A percentile compares a stretch with the other conserved stretches of the same genome.
phyloP scores from a whole-genome alignment of 441 rosid species.

The Bocquillonia castaneifolia region DNA sequence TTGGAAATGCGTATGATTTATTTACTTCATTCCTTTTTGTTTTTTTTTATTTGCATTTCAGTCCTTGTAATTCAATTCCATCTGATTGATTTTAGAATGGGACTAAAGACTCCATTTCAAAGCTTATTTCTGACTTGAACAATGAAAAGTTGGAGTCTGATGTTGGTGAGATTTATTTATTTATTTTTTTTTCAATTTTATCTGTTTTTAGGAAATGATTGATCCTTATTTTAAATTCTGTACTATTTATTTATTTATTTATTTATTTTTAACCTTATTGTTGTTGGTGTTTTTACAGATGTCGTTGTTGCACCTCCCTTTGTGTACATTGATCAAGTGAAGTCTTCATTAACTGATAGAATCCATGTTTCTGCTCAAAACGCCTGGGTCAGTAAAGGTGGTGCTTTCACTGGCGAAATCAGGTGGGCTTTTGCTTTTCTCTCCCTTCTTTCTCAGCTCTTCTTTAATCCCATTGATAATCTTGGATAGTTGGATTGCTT shows the following conservation, averaged over 20 bases:
- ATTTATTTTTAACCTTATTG: not conserved
- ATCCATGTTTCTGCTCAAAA: constrained; percentile 81
- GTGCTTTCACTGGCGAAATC: constrained; percentile 98
- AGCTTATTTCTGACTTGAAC: constrained; percentile 86
- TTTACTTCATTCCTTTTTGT: not conserved
- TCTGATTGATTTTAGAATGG: constrained; percentile 53
- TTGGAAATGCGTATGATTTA: constrained; percentile 75
- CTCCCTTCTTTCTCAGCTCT: not conserved
- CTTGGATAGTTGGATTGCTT: not conserved
- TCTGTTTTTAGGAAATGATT: not conserved
- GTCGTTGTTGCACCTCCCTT: constrained; percentile 94
- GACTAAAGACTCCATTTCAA: constrained; percentile 76
- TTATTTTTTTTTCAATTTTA: not conserved
- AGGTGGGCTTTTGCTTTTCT: constrained; percentile 39
- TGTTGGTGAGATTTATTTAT: constrained; percentile 83
- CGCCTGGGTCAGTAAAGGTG: constrained; percentile 93
- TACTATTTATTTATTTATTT: too few relatives aligned
- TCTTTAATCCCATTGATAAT: not conserved
- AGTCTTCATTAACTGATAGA: constrained; percentile 54
- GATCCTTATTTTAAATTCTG: not conserved
- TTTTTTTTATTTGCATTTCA: constrained; percentile 12
- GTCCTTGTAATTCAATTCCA: constrained; percentile 9
- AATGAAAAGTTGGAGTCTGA: constrained; percentile 68
- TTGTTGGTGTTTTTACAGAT: constrained; percentile 44
- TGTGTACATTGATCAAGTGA: constrained; percentile 81